Evolutionary conservation across 2,329 filamentous ascomycete species (phyloP).

Genomic region (Ceratocystis destructans): DNA sequence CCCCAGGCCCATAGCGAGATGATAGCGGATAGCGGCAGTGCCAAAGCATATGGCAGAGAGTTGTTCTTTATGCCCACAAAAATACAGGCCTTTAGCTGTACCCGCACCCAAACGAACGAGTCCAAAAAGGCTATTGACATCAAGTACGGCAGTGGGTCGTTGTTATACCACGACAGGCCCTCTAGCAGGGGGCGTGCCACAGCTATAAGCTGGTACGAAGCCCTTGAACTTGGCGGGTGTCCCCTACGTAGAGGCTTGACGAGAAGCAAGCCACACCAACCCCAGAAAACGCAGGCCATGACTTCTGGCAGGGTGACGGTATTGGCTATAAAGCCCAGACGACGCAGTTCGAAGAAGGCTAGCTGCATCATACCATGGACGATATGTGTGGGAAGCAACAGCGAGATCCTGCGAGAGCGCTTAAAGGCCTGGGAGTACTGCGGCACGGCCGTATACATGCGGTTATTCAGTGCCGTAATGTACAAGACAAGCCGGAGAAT

Average conservation of each 20-base stretch:
- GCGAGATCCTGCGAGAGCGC: constrained; percentile 11
- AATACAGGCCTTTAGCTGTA: constrained; percentile 2
- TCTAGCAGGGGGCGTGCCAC: constrained; percentile 12
- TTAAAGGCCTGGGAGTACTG: constrained; percentile 10
- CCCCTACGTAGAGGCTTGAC: constrained; percentile 16
- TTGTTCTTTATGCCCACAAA: neutral
- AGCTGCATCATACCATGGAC: constrained; percentile 8
- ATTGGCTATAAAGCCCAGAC: neutral
- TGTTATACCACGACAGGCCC: neutral
- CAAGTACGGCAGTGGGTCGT: neutral
- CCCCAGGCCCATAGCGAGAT: constrained; percentile 4
- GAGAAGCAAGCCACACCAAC: constrained; percentile 6
- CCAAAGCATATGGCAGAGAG: constrained; percentile 8
- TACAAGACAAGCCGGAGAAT: constrained; percentile 11
- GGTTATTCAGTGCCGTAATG: neutral
- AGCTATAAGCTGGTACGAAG: constrained; percentile 10
- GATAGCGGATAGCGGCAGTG: constrained; percentile 1
- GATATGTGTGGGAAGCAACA: constrained; percentile 12
- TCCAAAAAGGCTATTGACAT: constrained; percentile 12
- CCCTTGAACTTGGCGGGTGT: constrained; percentile 11
- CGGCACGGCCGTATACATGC: constrained; percentile 6
- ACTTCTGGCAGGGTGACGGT: neutral
- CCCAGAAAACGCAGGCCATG: constrained; percentile 2
- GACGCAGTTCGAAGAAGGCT: constrained; percentile 10
- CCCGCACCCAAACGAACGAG: constrained; percentile 14